A percentile compares a stretch with the other conserved stretches of the same genome.
phyloP scores from a whole-genome alignment of 495 filamentous ascomycete species.

The Amphirosellinia nigrospora region DNA sequence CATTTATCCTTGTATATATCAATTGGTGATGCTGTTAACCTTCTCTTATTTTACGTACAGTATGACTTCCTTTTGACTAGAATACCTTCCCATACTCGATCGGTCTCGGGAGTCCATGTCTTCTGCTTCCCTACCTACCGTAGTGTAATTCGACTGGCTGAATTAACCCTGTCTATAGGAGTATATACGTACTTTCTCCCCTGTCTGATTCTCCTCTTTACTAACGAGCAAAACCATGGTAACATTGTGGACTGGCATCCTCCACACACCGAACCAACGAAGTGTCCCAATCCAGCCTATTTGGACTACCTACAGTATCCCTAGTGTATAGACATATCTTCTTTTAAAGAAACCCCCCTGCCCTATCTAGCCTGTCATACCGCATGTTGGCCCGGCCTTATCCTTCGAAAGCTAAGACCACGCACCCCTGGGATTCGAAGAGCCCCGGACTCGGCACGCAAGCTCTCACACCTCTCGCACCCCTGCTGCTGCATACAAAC shows the following conservation, averaged over 20 bases:
- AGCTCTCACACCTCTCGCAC: slow-evolving; percentile 32
- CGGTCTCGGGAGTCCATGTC: slow-evolving; percentile 15
- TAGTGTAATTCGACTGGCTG: slow-evolving; percentile 15
- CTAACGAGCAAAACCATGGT: slow-evolving; percentile 23
- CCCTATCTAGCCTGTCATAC: slow-evolving; percentile 44
- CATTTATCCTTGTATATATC: not conserved
- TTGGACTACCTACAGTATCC: slow-evolving; percentile 24
- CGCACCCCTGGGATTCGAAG: slow-evolving; percentile 40
- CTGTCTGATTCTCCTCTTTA: slow-evolving; percentile 16
- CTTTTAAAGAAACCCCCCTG: slow-evolving; percentile 32
- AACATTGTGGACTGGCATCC: slow-evolving; percentile 30
- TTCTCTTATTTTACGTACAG: not conserved
- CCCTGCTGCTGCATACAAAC: slow-evolving; percentile 45
- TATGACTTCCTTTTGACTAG: not conserved
- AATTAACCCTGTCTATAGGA: slow-evolving; percentile 26
- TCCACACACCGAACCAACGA: slow-evolving; percentile 26
- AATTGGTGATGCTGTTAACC: slow-evolving; percentile 7
- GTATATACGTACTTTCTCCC: slow-evolving; percentile 17
- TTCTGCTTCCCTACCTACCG: slow-evolving; percentile 16
- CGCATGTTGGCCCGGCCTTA: slow-evolving; percentile 36
- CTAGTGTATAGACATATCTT: slow-evolving; percentile 22
- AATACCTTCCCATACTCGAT: slow-evolving; percentile 1
- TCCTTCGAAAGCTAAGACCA: slow-evolving; percentile 42
- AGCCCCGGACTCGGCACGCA: slow-evolving; percentile 32
- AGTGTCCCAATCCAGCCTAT: slow-evolving; percentile 24